Evolutionary conservation across 1,284 basidiomycete genomes (phyloP).

Genomic region (Macrocystidia cucumis): DNA sequence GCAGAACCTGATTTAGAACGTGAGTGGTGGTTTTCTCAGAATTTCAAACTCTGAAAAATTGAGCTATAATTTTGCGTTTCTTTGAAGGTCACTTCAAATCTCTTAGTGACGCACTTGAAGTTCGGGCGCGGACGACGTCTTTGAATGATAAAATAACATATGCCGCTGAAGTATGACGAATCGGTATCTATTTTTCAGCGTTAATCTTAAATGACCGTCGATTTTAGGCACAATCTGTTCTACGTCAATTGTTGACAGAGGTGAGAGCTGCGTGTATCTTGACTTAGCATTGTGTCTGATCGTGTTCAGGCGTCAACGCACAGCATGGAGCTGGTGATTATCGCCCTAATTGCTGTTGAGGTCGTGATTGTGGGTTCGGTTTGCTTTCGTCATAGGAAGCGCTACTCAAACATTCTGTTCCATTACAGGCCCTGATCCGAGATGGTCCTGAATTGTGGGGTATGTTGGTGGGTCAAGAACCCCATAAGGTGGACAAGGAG

Average conservation of each 20-base stretch:
- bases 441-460: slow-evolving; percentile 60
- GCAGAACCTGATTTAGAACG: slow-evolving; percentile 83
- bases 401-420: background rate
- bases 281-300: slow-evolving; percentile 5
- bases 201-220: slow-evolving; percentile 7
- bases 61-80: background rate
- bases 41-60: no score
- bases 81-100: slow-evolving; percentile 73
- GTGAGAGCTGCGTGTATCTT: slow-evolving; percentile 31
- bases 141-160: slow-evolving; percentile 93
- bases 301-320: slow-evolving; percentile 66
- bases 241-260: slow-evolving; percentile 75
- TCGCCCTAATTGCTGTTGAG: slow-evolving; percentile 84
- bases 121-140: slow-evolving; percentile 69
- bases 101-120: slow-evolving; percentile 75
- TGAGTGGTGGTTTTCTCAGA: slow-evolving; percentile 20
- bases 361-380: slow-evolving; percentile 68
- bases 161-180: slow-evolving; percentile 65
- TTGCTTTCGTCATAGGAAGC: slow-evolving; percentile 1
- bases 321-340: slow-evolving; percentile 89
- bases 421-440: slow-evolving; percentile 44
- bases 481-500: no score
- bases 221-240: slow-evolving; percentile 56
- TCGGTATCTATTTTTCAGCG: slow-evolving; percentile 6
- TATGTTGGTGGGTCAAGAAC: slow-evolving; percentile 27